Conservation (phyloP, 2,329 filamentous ascomycete species). For the Celoporthe dispersa region DNA sequence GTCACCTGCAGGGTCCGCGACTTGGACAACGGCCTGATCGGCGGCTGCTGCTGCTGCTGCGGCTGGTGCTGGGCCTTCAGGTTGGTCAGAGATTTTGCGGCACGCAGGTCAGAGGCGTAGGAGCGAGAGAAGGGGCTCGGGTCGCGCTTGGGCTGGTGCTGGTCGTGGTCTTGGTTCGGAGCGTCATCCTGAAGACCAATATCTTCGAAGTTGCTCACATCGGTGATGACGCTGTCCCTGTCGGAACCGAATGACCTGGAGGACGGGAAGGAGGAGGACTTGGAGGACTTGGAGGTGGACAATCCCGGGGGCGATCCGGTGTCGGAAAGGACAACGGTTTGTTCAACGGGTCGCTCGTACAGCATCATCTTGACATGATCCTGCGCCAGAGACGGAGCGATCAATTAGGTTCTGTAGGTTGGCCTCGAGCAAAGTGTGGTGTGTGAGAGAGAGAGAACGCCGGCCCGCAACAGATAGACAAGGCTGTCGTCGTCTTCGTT, state of each 20-base stretch:
- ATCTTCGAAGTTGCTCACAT: slow-evolving; percentile 88
- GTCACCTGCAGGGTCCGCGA: slow-evolving; percentile 33
- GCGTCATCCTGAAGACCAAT: slow-evolving; percentile 78
- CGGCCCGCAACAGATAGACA: background rate
- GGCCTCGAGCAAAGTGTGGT: background rate
- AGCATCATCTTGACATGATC: slow-evolving; percentile 44
- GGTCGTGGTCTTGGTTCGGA: slow-evolving; percentile 39
- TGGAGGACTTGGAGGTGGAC: slow-evolving; percentile 83
- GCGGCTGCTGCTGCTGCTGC: slow-evolving; percentile 32
- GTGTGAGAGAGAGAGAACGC: background rate
- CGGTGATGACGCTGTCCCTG: slow-evolving; percentile 70
- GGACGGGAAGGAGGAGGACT: slow-evolving; percentile 86
- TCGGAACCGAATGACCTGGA: slow-evolving; percentile 63
- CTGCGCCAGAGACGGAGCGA: background rate
- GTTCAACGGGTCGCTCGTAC: slow-evolving; percentile 44
- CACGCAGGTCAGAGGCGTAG: slow-evolving; percentile 49
- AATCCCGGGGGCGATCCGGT: slow-evolving; percentile 78
- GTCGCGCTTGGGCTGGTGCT: slow-evolving; percentile 42
- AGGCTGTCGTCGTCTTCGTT: background rate
- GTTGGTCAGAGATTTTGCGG: slow-evolving; percentile 35
- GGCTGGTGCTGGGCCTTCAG: slow-evolving; percentile 30
- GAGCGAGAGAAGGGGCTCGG: slow-evolving; percentile 56
- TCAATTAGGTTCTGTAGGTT: background rate
- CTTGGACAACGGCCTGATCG: slow-evolving; percentile 37
- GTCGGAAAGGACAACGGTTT: slow-evolving; percentile 44